Evolutionary conservation across 139 green algal species (phyloP), one percentile per base, ranked within the genome.

Genomic region (Penium margaritaceum): DNA sequence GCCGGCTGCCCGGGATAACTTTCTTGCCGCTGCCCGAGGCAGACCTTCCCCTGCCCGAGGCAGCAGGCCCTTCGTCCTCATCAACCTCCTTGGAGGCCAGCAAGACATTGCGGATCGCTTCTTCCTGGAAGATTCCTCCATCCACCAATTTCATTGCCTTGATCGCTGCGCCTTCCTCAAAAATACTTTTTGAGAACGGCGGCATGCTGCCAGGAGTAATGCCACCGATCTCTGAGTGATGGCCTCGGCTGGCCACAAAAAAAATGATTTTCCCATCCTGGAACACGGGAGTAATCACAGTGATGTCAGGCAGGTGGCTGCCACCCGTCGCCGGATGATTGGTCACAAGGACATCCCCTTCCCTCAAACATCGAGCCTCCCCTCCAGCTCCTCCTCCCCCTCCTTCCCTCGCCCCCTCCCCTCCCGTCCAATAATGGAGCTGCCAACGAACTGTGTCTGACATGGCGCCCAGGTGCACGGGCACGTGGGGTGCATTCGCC

Each of bases 381-480:
- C n/a, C n/a, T n/a, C n/a, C n/a, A n/a, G n/a, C n/a, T n/a, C n/a
- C n/a, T n/a, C n/a, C n/a, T n/a, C n/a, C n/a, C 41, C 27, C 30
- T 5, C 66, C 38, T 34, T 63, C 66, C 4, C 33, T 27, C 47
- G 29, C 47, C 47, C 47, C 47, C 3, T 15, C 47, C 47, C 47
- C 47, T 58, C 58, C 27, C 33, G 4, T 47, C 75, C 70, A 85
- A n/a, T 82, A 72, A 1, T 66, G 14, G 21, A 95, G 88, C 85
- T 97, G 92, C 84, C 89, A 96, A 5, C 85, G 76, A 46, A 97
- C 89, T 0, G 92, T 92, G 70, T 92, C 87, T 30, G 84, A 89
- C 93, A 98, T 98, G 67, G 93, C 91, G 5, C 93, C 93, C 47
- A 98, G 87, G 81, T 98, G 93, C 12, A 98, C 93, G 0, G 93